phyloP scores from a whole-genome alignment of 805 yeast genomes.

The Candida piceae region DNA sequence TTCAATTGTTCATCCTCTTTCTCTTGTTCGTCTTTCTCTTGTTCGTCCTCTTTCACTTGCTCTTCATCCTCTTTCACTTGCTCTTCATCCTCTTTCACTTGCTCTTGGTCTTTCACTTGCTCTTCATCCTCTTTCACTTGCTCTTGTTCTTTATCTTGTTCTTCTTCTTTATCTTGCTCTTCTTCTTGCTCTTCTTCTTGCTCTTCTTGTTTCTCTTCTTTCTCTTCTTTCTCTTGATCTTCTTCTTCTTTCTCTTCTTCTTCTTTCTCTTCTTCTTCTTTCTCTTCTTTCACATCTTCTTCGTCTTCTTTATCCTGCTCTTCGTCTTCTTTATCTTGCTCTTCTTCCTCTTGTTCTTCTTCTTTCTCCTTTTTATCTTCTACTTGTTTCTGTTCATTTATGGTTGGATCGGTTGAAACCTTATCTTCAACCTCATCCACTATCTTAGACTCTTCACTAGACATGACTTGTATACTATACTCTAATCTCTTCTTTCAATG shows the following conservation, averaged over 20 bases:
- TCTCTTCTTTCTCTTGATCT: background rate
- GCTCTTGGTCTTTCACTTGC: background rate
- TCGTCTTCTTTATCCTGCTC: background rate
- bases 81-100: background rate
- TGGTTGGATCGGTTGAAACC: too few species aligned
- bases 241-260: background rate
- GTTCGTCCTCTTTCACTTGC: background rate
- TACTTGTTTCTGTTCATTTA: background rate
- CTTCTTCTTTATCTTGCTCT: background rate
- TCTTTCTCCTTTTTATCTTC: background rate
- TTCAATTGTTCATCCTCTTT: background rate
- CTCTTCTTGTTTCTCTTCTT: background rate
- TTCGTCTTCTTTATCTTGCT: background rate
- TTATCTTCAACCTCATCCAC: constrained; percentile 1
- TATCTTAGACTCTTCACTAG: constrained; percentile 4
- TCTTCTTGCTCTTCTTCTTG: background rate
- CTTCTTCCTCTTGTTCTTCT: background rate
- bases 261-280: background rate
- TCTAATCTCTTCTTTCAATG: too few species aligned
- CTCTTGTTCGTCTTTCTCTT: background rate
- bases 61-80: background rate
- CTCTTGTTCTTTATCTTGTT: background rate
- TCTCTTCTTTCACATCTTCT: background rate
- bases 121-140: background rate
- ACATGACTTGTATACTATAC: too few species aligned